Base-by-base conservation (phyloP, 306 rosid genomes). In the Ziziphus jujuba region DNA sequence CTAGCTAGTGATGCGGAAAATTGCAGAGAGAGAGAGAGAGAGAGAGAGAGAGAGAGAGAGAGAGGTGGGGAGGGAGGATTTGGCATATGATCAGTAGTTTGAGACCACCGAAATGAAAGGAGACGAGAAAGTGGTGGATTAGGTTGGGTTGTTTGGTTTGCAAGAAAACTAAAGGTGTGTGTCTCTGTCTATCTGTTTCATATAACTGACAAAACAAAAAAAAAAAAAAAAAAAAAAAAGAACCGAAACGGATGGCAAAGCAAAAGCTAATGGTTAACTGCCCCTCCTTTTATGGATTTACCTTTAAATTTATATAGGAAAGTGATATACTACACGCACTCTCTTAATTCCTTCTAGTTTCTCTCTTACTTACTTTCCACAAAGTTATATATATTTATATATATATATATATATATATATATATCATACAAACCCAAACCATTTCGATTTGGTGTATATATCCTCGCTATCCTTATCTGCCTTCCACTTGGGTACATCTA, bases 51-150 rank as follows among this genome's bases (percentile, higher is more conserved):
- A n/a, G 8, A 63, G 13, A 3, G 19, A 28, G 45, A 14, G 71
- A 61, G 73, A 22, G n/a, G n/a, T n/a, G n/a, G n/a, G 64, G 58
- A 28, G 45, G 21, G 17, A n/a, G 65, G 58, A 21, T 13, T 24
- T 17, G 23, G 19, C 60, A 34, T 33, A 56, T 35, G 56, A 66
- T 24, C 9, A 50, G 53, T 64, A 66, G 54, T 63, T 63, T 63
- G 61, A 36, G 69, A 72, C 77, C 81, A 55, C 75, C 67, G 60
- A 75, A 51, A 78, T 58, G 53, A 70, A 70, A 67, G 61, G 64
- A 36, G 38, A 56, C 73, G 61, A 65, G 49, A 72, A 80, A 80
- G 79, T 15, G 69, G 77, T 71, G 72, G 71, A 72, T 80, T 64
- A 67, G 75, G 76, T 72, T 51, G 57, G 65, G 36, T 65, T 68